These are phyloP conservation scores for Botryotinia calthae DNA, from an alignment of 2,329 filamentous ascomycete genomes.

Conservation along the genomic window DNA sequence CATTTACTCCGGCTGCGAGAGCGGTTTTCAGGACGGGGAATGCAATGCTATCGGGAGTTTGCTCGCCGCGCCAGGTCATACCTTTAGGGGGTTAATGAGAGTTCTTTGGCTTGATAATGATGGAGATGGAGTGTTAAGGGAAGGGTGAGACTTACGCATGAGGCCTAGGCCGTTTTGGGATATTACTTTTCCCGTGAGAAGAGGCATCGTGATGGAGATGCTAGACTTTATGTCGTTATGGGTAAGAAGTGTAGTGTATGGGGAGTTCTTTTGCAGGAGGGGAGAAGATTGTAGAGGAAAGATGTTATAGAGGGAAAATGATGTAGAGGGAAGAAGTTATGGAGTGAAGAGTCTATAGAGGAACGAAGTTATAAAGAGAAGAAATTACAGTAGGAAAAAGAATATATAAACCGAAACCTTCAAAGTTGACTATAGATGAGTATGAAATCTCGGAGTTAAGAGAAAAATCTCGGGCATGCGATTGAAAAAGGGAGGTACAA, in stretches of 20 bases:
- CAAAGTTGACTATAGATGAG: background rate
- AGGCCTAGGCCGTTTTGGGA: background rate
- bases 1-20: background rate
- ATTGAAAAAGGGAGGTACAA: background rate
- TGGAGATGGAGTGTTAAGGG: background rate
- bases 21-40: background rate
- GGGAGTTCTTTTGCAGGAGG: too few species aligned
- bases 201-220: background rate
- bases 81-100: background rate
- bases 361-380: background rate
- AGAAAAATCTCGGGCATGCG: background rate
- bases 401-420: too few species aligned
- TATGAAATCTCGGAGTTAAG: background rate
- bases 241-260: too few species aligned
- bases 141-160: background rate
- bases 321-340: background rate
- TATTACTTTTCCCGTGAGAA: background rate
- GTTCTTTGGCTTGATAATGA: background rate
- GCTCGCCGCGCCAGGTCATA: background rate
- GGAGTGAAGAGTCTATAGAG: too few species aligned
- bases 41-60: background rate
- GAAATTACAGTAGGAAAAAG: too few species aligned
- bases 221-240: background rate
- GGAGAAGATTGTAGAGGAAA: background rate
- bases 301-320: too few species aligned